Conservation (phyloP, 108 stramenopile genomes). For the Cyclostephanos invisitatus region DNA sequence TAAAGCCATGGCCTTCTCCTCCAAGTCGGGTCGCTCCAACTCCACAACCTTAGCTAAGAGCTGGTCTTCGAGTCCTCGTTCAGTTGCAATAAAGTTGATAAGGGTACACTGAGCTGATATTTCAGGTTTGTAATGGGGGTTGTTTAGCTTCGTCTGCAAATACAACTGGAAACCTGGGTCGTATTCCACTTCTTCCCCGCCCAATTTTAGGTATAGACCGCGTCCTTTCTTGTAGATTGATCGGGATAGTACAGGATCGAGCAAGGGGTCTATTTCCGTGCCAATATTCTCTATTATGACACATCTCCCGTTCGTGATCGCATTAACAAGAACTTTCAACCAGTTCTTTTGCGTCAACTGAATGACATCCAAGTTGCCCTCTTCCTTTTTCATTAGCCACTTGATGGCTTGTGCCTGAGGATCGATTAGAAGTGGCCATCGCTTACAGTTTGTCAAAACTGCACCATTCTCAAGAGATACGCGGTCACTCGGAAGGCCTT, state of each 20-base stretch:
- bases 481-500: constrained; percentile 90
- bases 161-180: constrained; percentile 85
- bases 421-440: constrained; percentile 87
- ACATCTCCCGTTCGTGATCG: constrained; percentile 78
- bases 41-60: constrained; percentile 88
- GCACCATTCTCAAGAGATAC: constrained; percentile 90
- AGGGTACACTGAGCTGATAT: constrained; percentile 91
- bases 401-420: constrained; percentile 90
- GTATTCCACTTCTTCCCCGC: constrained; percentile 91
- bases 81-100: constrained; percentile 94
- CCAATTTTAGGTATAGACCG: constrained; percentile 74
- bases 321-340: constrained; percentile 65
- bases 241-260: constrained; percentile 86
- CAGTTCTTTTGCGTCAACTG: constrained; percentile 88
- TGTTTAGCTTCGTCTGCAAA: constrained; percentile 89
- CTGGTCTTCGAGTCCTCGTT: constrained; percentile 89
- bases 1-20: constrained; percentile 77
- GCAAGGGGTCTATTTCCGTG: constrained; percentile 87
- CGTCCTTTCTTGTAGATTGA: constrained; percentile 88
- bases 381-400: constrained; percentile 83
- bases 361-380: constrained; percentile 55
- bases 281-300: constrained; percentile 92
- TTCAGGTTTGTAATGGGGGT: constrained; percentile 95
- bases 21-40: constrained; percentile 84
- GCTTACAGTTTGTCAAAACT: constrained; percentile 85